phyloP scores from a whole-genome alignment of 164 flowering plant genomes.

The Akebia trifoliata region DNA sequence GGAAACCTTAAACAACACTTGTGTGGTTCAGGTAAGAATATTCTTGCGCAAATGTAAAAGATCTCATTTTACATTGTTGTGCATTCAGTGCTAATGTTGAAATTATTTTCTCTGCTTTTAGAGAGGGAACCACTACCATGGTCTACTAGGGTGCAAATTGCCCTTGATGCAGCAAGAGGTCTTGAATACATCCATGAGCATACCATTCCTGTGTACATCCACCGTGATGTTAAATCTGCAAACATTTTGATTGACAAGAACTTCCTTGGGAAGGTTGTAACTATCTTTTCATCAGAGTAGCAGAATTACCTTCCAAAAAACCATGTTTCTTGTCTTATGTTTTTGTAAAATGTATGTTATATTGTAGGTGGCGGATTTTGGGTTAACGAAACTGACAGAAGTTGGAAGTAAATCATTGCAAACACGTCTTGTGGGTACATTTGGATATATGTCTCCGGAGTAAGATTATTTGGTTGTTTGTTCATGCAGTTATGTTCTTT shows the following conservation, averaged over 20 bases:
- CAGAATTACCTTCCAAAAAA: background rate
- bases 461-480: slow-evolving; percentile 28
- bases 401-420: slow-evolving; percentile 59
- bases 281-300: background rate
- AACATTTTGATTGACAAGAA: slow-evolving; percentile 90
- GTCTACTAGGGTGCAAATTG: slow-evolving; percentile 83
- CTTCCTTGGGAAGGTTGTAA: slow-evolving; percentile 73
- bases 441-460: slow-evolving; percentile 99
- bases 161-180: slow-evolving; percentile 97
- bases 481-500: background rate
- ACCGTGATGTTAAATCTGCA: slow-evolving; percentile 92
- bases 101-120: slow-evolving; percentile 24
- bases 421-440: slow-evolving; percentile 88
- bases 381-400: slow-evolving; percentile 77
- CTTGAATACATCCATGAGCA: slow-evolving; percentile 97
- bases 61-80: too few relatives aligned
- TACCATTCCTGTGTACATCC: slow-evolving; percentile 91
- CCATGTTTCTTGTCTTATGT: slow-evolving; percentile 1
- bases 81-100: too few relatives aligned
- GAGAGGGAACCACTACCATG: slow-evolving; percentile 72
- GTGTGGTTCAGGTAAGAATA: slow-evolving; percentile 64
- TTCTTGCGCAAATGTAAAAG: too few relatives aligned
- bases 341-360: slow-evolving; percentile 6
- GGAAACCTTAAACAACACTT: slow-evolving; percentile 84
- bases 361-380: slow-evolving; percentile 93